Conservation (phyloP, 1,284 basidiomycete genomes). For the Waitea zeae region DNA sequence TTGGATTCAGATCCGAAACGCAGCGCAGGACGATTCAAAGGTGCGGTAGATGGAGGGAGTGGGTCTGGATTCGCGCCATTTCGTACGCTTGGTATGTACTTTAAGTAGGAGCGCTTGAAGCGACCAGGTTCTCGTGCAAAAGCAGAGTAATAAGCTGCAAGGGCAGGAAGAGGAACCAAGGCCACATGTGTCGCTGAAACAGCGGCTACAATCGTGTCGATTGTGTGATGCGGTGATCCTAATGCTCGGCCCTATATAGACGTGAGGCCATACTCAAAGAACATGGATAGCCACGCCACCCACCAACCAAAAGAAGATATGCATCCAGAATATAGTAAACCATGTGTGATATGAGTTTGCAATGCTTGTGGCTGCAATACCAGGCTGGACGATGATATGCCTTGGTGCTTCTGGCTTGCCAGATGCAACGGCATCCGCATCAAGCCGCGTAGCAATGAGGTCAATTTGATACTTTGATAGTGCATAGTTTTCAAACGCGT, state of each 20-base stretch:
- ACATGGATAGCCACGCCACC: constrained; percentile 15
- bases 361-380: constrained; percentile 57
- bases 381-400: constrained; percentile 60
- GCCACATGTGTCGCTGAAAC: no score
- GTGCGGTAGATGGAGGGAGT: no score
- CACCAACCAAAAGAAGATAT: constrained; percentile 55
- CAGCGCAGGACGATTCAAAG: no score
- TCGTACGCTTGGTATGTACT: no score
- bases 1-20: no score
- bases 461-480: constrained; percentile 72
- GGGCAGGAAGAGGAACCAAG: no score
- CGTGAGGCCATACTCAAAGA: constrained; percentile 1
- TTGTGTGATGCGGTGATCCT: constrained; percentile 48
- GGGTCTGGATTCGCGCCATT: no score
- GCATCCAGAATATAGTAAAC: constrained; percentile 34
- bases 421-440: constrained; percentile 14
- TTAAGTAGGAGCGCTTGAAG: no score
- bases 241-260: constrained; percentile 37
- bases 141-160: constrained; percentile 42
- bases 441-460: constrained; percentile 45
- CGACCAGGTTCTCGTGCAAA: constrained; percentile 43
- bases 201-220: no score
- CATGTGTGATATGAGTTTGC: constrained; percentile 27
- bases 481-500: constrained; percentile 50
- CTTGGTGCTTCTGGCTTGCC: no score